phyloP scores from a whole-genome alignment of 345 rosid genomes.

The Murraya paniculata region DNA sequence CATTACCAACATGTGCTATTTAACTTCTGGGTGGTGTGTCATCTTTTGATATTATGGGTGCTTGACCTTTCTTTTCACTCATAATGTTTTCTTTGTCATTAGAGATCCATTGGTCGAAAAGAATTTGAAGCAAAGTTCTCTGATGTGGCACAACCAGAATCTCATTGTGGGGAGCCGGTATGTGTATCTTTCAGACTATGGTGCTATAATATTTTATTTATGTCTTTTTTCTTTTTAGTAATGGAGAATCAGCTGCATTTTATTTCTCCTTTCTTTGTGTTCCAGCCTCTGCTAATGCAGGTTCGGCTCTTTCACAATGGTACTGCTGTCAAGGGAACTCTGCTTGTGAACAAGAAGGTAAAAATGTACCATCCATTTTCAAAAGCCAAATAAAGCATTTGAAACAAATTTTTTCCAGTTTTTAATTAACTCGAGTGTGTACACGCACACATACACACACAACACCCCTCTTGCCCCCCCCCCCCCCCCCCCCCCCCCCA shows the following conservation, averaged over 20 bases:
- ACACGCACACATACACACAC: too few species aligned
- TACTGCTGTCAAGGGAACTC: conserved; percentile 70
- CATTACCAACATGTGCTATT: background rate
- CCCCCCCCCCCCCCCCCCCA: too few species aligned
- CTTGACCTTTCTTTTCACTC: background rate
- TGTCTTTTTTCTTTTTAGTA: background rate
- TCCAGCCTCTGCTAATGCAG: conserved; percentile 80
- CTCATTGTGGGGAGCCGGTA: conserved; percentile 33
- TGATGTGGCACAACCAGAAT: conserved; percentile 17
- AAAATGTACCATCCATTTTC: background rate
- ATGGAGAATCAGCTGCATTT: conserved; percentile 6
- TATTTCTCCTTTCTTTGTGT: conserved; percentile 6
- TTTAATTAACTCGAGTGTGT: background rate
- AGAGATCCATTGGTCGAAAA: conserved; percentile 10
- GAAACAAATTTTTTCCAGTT: background rate
- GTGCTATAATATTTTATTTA: background rate
- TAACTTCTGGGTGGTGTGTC: background rate
- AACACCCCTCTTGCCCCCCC: too few species aligned
- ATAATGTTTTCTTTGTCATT: background rate
- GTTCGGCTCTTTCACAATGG: conserved; percentile 72
- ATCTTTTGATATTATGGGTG: conserved; percentile 4
- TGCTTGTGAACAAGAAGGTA: conserved; percentile 74
- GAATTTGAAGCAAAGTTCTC: conserved; percentile 14
- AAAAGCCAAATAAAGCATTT: background rate
- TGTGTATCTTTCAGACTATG: conserved; percentile 7